Conservation (phyloP, 805 yeast species). For the Scheffersomyces ergatensis region DNA sequence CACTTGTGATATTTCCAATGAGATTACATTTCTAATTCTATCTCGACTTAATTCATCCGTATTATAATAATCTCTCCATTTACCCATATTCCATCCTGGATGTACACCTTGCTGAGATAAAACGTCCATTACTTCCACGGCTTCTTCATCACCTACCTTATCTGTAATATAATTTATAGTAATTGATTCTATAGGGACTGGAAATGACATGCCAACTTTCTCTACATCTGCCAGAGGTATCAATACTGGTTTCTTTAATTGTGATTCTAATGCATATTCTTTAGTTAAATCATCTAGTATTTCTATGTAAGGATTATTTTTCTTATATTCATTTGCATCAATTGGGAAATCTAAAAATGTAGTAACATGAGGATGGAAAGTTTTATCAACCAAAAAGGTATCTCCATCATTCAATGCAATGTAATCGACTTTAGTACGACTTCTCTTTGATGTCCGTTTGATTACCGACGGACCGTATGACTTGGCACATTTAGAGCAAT, state of each 20-base stretch:
- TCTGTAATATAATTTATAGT: conserved; percentile 56
- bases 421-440: conserved; percentile 61
- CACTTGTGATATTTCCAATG: conserved; percentile 67
- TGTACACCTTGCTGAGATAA: conserved; percentile 66
- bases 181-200: conserved; percentile 36
- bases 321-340: conserved; percentile 13
- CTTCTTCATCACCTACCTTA: conserved; percentile 58
- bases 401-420: conserved; percentile 78
- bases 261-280: conserved; percentile 30
- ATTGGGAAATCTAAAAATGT: conserved; percentile 26
- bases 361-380: conserved; percentile 52
- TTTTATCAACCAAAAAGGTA: conserved; percentile 43
- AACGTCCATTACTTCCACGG: conserved; percentile 87
- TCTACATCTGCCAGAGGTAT: conserved; percentile 30
- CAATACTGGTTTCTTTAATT: conserved; percentile 44
- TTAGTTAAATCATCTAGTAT: conserved; percentile 29
- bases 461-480: conserved; percentile 48
- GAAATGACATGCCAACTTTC: conserved; percentile 52
- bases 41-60: conserved; percentile 47
- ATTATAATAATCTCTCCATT: conserved; percentile 73
- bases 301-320: conserved; percentile 17
- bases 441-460: conserved; percentile 55
- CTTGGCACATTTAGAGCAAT: conserved; percentile 49
- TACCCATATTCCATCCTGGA: conserved; percentile 66
- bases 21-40: conserved; percentile 74